These are phyloP conservation scores for Podospora didyma DNA, from an alignment of 495 filamentous ascomycete species.

Conservation along the genomic window DNA sequence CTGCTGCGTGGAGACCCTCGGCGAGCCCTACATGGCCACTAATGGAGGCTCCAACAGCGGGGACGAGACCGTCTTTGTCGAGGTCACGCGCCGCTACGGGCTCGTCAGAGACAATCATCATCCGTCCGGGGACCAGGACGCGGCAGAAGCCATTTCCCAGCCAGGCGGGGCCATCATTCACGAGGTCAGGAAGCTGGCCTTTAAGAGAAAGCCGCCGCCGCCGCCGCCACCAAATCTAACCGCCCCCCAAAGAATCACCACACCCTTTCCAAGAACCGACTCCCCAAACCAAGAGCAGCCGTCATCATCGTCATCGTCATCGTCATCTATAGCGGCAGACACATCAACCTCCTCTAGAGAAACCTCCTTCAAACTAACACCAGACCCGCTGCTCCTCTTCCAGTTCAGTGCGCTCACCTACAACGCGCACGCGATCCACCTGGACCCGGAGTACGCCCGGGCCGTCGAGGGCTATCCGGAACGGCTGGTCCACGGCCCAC, in stretches of 20 bases:
- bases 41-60: not conserved
- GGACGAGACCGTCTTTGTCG: not conserved
- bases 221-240: not conserved
- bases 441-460: slow-evolving; percentile 68
- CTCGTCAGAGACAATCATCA: too few relatives aligned
- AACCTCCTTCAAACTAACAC: slow-evolving; percentile 41
- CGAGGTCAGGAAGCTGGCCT: not conserved
- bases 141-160: too few relatives aligned
- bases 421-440: slow-evolving; percentile 82
- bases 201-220: not conserved
- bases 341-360: not conserved
- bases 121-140: not conserved
- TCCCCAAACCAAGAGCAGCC: not conserved
- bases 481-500: slow-evolving; percentile 80
- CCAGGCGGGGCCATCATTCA: not conserved
- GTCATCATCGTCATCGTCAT: not conserved
- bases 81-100: not conserved
- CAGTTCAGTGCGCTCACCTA: slow-evolving; percentile 81
- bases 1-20: slow-evolving; percentile 63
- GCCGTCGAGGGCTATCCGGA: slow-evolving; percentile 68
- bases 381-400: slow-evolving; percentile 66
- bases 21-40: slow-evolving; percentile 43
- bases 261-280: not conserved
- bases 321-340: not conserved
- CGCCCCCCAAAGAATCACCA: not conserved